A percentile compares a stretch with the other conserved stretches of the same genome.
Conservation (phyloP, 352 stramenopile genomes). For the Globisporangium polare region DNA sequence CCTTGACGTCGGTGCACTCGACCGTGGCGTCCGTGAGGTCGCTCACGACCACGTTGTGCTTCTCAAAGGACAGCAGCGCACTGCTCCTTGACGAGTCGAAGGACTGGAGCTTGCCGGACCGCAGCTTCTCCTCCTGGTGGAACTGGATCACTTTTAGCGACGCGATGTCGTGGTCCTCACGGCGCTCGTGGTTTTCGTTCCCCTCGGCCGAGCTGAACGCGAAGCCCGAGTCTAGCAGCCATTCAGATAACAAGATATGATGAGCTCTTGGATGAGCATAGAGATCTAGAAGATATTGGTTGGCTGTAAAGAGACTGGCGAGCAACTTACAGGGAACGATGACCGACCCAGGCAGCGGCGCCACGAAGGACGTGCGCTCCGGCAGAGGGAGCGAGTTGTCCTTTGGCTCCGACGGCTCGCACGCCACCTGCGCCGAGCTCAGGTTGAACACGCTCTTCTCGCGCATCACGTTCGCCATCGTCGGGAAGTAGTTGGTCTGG, state of each 20-base stretch:
- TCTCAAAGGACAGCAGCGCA: constrained; percentile 6
- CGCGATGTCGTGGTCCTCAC: constrained; percentile 30
- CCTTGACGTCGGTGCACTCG: neutral
- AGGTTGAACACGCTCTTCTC: constrained; percentile 47
- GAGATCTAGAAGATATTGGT: constrained; percentile 12
- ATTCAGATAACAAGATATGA: constrained; percentile 14
- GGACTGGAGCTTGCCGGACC: constrained; percentile 14
- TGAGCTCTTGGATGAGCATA: neutral
- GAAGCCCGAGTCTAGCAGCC: constrained; percentile 39
- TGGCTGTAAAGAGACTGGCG: neutral
- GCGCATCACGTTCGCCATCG: constrained; percentile 58
- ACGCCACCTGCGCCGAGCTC: constrained; percentile 40
- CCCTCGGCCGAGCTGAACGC: constrained; percentile 46
- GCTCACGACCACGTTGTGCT: constrained; percentile 16
- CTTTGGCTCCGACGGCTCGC: constrained; percentile 17
- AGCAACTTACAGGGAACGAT: constrained; percentile 30
- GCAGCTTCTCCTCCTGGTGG: constrained; percentile 21
- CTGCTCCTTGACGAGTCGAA: constrained; percentile 2
- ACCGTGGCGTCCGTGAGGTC: constrained; percentile 6
- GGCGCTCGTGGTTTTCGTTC: neutral
- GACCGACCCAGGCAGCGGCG: constrained; percentile 16
- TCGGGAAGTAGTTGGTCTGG: constrained; percentile 62
- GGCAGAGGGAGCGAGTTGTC: constrained; percentile 6
- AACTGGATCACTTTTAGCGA: constrained; percentile 43
- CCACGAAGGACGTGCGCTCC: constrained; percentile 11